Base-by-base conservation (phyloP, 176 grass and related monocot genomes). In the Bonia amplexicaulis region DNA sequence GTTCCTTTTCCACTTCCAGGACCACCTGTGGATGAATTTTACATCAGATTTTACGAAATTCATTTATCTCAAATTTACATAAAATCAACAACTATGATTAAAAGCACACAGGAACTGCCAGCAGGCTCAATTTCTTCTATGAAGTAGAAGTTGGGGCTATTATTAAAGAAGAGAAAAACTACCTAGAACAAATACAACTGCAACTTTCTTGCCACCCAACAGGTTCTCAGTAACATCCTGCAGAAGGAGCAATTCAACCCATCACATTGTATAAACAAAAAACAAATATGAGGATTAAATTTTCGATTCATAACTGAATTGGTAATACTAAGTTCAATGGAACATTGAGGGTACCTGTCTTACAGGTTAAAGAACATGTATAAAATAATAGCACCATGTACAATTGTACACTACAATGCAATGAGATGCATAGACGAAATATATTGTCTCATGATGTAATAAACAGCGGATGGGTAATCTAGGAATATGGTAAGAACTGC, bases 1-100 rank as follows among this genome's bases (percentile, higher is more conserved):
- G 90, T 92, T 45, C 87, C 87, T 73, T 92, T 92, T 35, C 90
- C 90, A 64, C 90, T 89, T 35, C 90, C 90, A 40, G 90, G 87
- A 66, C 90, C 87, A 87, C 88, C 88, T 86, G 41, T 77, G 19
- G 66, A 88, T 22, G 26, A 78, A 72, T 60, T 47, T 15, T 55
- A 73, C 6, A 81, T 73, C n/a, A 55, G n/a, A 60, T 37, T 76
- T 12, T 62, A 62, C 6, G 1, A 51, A 61, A 66, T 61, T 81
- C 64, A 74, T 37, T 55, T 87, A 1, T 65, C 23, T 10, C 55
- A 22, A 70, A 40, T 33, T 13, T 35, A 35, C 49, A 59, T 71
- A 82, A 69, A 81, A 48, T 66, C 20, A 79, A 49, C 12, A 55
- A 31, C 23, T 49, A 76, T 76, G 47, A 58, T 9, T 53, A 61